These are phyloP conservation scores for Aspergillus diversus DNA, from an alignment of 495 filamentous ascomycete species.

Conservation along the genomic window DNA sequence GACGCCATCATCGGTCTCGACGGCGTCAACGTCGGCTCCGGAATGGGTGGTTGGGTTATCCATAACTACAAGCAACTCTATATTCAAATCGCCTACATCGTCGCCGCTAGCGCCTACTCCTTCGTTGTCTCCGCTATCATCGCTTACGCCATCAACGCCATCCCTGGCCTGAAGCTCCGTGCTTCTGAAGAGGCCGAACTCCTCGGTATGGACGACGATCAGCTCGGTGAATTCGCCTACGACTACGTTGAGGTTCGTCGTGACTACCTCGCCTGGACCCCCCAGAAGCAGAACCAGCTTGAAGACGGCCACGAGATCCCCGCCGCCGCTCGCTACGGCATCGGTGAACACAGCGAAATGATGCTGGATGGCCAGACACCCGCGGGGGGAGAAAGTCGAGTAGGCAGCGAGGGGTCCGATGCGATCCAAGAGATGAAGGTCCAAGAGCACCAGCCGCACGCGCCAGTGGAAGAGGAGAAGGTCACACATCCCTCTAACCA, in stretches of 20 bases:
- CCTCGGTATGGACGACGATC: constrained; percentile 98
- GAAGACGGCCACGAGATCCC: constrained; percentile 65
- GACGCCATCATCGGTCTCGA: constrained; percentile 91
- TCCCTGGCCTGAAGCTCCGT: constrained; percentile 89
- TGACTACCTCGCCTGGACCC: constrained; percentile 97
- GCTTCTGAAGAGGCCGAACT: constrained; percentile 96
- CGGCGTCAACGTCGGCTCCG: constrained; percentile 80
- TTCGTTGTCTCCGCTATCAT: constrained; percentile 86
- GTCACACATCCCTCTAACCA: constrained; percentile 17
- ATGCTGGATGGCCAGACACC: constrained; percentile 63
- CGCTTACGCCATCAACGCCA: constrained; percentile 80
- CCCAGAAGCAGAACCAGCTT: constrained; percentile 71
- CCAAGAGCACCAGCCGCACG: constrained; percentile 29
- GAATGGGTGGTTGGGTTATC: constrained; percentile 80
- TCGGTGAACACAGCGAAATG: constrained; percentile 76
- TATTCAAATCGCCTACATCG: constrained; percentile 88
- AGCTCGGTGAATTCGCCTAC: constrained; percentile 98
- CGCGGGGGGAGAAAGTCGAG: constrained; percentile 48
- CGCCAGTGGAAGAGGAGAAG: constrained; percentile 33
- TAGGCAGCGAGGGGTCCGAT: constrained; percentile 37
- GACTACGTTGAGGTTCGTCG: constrained; percentile 98
- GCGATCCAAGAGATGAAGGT: constrained; percentile 45
- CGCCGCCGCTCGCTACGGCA: constrained; percentile 77
- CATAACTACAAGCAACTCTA: constrained; percentile 90
- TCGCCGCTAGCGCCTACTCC: constrained; percentile 72